A percentile compares a stretch with the other conserved stretches of the same genome.
Conservation (phyloP, 1,284 basidiomycete species). For the Cerioporus squamosus region DNA sequence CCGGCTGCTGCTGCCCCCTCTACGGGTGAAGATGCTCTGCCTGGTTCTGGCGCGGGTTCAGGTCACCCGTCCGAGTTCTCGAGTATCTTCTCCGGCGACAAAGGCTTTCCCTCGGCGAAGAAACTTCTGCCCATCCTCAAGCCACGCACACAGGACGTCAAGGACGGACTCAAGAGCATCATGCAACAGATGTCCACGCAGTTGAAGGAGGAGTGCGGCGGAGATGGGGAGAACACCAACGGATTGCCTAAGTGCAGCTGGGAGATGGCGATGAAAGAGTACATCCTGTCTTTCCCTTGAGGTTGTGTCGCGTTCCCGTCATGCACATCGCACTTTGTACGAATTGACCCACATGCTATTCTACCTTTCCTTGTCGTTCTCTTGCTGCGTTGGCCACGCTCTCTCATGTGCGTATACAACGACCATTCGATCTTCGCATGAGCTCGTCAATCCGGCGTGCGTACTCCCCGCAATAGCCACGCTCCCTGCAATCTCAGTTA, state of each 20-base stretch:
- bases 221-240: constrained; percentile 41
- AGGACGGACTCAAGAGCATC: constrained; percentile 34
- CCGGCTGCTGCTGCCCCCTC: too few relatives aligned
- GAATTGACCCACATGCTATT: too few relatives aligned
- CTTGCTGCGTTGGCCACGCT: too few relatives aligned
- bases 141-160: constrained; percentile 31
- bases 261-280: constrained; percentile 63
- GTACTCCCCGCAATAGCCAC: too few relatives aligned
- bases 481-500: too few relatives aligned
- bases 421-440: too few relatives aligned
- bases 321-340: neutral
- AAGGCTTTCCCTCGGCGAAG: constrained; percentile 7
- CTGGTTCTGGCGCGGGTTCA: constrained; percentile 8
- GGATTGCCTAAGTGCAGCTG: constrained; percentile 58
- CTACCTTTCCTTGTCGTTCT: too few relatives aligned
- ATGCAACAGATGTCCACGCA: constrained; percentile 38
- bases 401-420: too few relatives aligned
- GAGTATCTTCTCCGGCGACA: constrained; percentile 1
- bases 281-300: constrained; percentile 67
- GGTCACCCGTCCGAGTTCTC: neutral
- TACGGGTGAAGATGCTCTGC: neutral
- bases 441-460: too few relatives aligned
- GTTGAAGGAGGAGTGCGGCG: constrained; percentile 53
- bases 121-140: constrained; percentile 20
- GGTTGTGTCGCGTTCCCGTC: neutral